Base-by-base conservation (phyloP, 129 eudicot genomes). In the Artemisia annua region DNA sequence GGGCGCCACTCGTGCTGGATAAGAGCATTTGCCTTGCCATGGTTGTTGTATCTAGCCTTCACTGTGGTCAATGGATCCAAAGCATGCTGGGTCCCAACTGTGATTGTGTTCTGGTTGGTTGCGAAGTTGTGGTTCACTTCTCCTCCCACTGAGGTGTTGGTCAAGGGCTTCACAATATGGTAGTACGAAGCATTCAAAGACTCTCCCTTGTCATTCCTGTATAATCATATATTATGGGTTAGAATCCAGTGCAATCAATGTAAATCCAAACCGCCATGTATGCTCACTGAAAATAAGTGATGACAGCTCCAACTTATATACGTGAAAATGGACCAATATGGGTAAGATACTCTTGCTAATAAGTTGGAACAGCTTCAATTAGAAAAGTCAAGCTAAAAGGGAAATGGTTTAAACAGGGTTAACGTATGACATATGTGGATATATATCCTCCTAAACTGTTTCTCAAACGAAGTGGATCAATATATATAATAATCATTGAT, bases 1-100 rank as follows among this genome's bases (percentile, higher is more conserved):
- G 99, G 99, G 50, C 99, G 97, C 99, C 99, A 95, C 69, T 90
- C 97, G 8, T 95, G 99, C 81, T 95, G 99, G 80, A 95, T 83
- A 57, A 95, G 91, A 67, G 89, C 96, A 64, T 74, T 88, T 13
- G 87, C 85, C 80, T 90, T 90, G 67, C 99, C 99, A 66, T 72
- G 83, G 88, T 90, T 90, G 89, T 90, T 87, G 48, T 85, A 67
- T 7, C 94, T 87, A 1, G 89, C 96, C 83, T 95, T 95, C 46
- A 90, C 82, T 3, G 82, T 77, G 70, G 99, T 95, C 79, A 90
- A 78, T 52, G 94, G 97, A 54, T 95, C 99, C 84, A 95, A 69
- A 0, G 85, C 67, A 18, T 95, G 99, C 71, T 90, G 97, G 18
- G 96, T 84, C 66, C 99, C 99, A 12, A 90, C 63, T 8, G 97